A percentile compares a stretch with the other conserved stretches of the same genome.
Conservation (phyloP, 306 rosid species). For the Chamaecrista fasciculata region DNA sequence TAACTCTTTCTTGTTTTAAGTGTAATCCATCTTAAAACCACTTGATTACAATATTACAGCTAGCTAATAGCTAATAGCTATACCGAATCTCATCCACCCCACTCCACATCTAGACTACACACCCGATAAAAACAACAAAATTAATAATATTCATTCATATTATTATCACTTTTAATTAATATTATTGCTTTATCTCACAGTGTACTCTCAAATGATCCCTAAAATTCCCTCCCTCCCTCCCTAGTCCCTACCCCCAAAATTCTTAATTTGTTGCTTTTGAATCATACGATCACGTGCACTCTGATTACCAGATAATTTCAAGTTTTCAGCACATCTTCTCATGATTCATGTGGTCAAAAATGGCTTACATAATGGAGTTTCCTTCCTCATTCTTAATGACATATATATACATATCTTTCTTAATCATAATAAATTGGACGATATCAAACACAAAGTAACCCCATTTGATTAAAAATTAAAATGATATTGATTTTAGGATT, state of each 20-base stretch:
- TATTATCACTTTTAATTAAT: too few species aligned
- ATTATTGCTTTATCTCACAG: too few species aligned
- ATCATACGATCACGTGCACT: constrained; percentile 30
- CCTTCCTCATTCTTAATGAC: constrained; percentile 24
- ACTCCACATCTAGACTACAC: constrained; percentile 31
- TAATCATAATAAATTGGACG: not conserved
- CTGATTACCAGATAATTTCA: too few species aligned
- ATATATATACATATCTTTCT: not conserved
- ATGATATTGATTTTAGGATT: too few species aligned
- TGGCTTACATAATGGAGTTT: constrained; percentile 17
- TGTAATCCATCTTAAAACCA: constrained; percentile 29
- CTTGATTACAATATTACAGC: too few species aligned
- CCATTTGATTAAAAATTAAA: too few species aligned
- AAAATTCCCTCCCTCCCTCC: constrained; percentile 19
- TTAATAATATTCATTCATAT: not conserved
- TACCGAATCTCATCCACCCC: constrained; percentile 48
- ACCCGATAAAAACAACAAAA: not conserved
- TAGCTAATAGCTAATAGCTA: too few species aligned
- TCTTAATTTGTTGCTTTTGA: not conserved
- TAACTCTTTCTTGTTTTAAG: constrained; percentile 43
- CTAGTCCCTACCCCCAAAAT: constrained; percentile 10
- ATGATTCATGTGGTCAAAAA: constrained; percentile 27
- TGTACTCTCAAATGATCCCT: constrained; percentile 14
- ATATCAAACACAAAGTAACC: too few species aligned
- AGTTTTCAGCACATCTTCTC: constrained; percentile 8